Base-by-base conservation (phyloP, 2,329 filamentous ascomycete genomes). In the Colletotrichum lindemuthianum region DNA sequence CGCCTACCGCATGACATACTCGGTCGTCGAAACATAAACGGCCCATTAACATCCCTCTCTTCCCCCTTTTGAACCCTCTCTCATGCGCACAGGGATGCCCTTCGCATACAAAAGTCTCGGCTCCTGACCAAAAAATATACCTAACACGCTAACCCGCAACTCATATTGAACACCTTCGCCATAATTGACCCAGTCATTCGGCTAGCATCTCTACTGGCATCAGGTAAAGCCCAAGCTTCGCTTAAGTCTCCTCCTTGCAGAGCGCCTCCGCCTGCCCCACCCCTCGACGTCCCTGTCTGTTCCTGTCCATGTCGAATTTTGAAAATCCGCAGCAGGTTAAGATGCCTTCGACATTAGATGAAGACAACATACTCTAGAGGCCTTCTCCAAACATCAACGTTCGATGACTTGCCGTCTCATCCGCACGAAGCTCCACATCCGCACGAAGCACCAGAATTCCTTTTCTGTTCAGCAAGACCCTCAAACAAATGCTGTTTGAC, bases 21-120 rank as follows among this genome's bases (percentile, higher is more conserved):
- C 45, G 61, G 57, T 55, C 49, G 57, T 60, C 61, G 50, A 65
- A 65, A 65, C 61, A 48, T 4, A 24, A 65, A 60, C 57, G 54
- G 24, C 44, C 24, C 50, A 55, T 45, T 43, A 37, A 60, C 45
- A 32, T 65, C 39, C 43, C 39, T 16, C 33, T 50, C 50, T n/a
- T 33, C 16, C 39, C 32, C 33, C 57, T 55, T n/a, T 33, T 37
- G 16, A 36, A 15, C 9, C 44, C 32, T 11, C 37, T n/a, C n/a
- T 7, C 44, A 55, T 36, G 16, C n/a, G 16, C 34, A 47, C 57
- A 65, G 51, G 61, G 61, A 51, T 56, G 40, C 34, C 61, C 45
- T 40, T 39, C 34, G 15, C 40, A 43, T 47, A 10, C 7, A 15
- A 43, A 1, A 33, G 45, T 50, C 24, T 36, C 34, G 45, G 24